phyloP scores from a whole-genome alignment of 176 grass and related monocot genomes.

The Alloteropsis semialata region DNA sequence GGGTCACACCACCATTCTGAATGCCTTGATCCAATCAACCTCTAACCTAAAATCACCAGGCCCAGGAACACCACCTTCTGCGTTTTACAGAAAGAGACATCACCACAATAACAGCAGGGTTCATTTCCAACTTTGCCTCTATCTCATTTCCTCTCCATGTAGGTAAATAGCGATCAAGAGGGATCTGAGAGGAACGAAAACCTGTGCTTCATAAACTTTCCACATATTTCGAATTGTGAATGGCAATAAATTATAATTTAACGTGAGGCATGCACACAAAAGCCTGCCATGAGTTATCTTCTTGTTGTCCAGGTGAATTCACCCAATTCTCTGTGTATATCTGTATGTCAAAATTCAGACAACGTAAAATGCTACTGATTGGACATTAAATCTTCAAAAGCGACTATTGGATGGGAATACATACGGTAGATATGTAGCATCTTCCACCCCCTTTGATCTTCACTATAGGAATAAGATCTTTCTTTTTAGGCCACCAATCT shows the following conservation, averaged over 20 bases:
- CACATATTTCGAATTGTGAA: background rate
- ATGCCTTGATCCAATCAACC: conserved; percentile 90
- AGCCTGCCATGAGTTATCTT: conserved; percentile 96
- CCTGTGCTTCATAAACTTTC: background rate
- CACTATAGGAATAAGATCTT: too few relatives aligned
- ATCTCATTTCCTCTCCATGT: conserved; percentile 87
- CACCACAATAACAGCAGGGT: conserved; percentile 74
- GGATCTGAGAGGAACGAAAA: conserved; percentile 54
- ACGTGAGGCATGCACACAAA: conserved; percentile 76
- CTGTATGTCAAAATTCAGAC: conserved; percentile 45
- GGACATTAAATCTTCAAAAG: conserved; percentile 11
- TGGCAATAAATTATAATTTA: conserved; percentile 22
- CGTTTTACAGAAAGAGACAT: conserved; percentile 90
- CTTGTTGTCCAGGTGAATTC: conserved; percentile 80
- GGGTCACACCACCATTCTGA: conserved; percentile 38
- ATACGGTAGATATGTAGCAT: conserved; percentile 94
- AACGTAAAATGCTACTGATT: background rate
- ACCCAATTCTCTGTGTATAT: conserved; percentile 98
- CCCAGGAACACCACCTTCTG: conserved; percentile 69
- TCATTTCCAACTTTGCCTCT: conserved; percentile 69
- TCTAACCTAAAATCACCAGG: conserved; percentile 75
- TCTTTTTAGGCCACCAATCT: too few relatives aligned
- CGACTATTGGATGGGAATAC: background rate
- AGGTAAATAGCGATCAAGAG: conserved; percentile 65
- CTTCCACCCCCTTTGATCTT: conserved; percentile 86